Base-by-base conservation (phyloP, 139 green algal species). In the Closterium sp. region DNA sequence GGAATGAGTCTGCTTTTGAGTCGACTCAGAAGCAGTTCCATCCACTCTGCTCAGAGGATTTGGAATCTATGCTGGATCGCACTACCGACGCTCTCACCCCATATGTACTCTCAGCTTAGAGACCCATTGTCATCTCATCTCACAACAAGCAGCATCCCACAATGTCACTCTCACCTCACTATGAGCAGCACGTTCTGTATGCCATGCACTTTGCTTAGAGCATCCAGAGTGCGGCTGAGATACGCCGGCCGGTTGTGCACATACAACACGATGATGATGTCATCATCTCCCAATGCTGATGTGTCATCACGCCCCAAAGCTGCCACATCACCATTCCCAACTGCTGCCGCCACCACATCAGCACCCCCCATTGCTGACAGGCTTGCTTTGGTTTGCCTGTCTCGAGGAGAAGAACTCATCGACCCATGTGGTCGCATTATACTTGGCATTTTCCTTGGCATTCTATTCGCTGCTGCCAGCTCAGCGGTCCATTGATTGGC, bases 231-330 rank as follows among this genome's bases (percentile, higher is more conserved):
- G 25, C 66, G 25, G 31, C 69, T 31, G 33, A 93, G 64, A 33
- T 93, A 93, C 19, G 36, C n/a, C 34, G 91, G 91, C 23, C 91
- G 91, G 66, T 93, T 93, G 33, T 93, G 91, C 25, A 93, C 91
- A 21, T 93, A 93, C 83, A 93, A 38, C 36, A 93, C 91, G 10
- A 93, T 76, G 55, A 76, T 76, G 55, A 76, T 76, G 55, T 76
- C 55, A 76, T 76, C 16, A 76, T 76, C 55, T 76, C 55, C 55
- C 55, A 76, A 16, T 76, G 55, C 55, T 76, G 55, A 16, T 19
- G 25, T 16, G 6, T 66, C 43, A 66, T 21, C 43, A 66, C 9
- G 6, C 6, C 36, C 36, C 36, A 12, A 4, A 12, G 36, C 36
- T 55, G 36, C 36, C 36, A 55, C 36, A 6, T 55, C 36, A 55